Base-by-base conservation (phyloP, 2,329 filamentous ascomycete genomes). In the Penicillium glabrum region DNA sequence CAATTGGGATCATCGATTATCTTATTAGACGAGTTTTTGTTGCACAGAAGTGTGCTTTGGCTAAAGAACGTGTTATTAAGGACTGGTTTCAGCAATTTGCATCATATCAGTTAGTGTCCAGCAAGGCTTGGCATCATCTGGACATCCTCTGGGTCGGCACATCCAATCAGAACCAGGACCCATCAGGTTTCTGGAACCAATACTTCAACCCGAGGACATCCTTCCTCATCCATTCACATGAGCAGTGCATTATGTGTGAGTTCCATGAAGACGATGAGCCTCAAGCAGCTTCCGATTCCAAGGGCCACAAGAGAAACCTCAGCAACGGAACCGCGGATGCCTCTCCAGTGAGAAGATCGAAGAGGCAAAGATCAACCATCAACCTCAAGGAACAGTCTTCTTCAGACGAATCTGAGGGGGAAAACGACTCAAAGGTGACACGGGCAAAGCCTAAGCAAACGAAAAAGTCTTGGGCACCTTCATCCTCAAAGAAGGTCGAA, bases 291-390 rank as follows among this genome's bases (percentile, higher is more conserved):
- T 8, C 31, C 35, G 50, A 53, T 5, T 5, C 43, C n/a, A 46
- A 45, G 35, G 24, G 50, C 48, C 67, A 62, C 58, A 72, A 72
- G 56, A 65, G 69, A 46, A 67, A 69, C 37, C 59, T 68, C 31
- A 67, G 67, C 57, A 65, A 65, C 52, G 57, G 57, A 41, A 58
- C 56, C 23, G 59, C 67, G 23, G 60, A 60, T 44, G 58, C 52
- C 33, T 69, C 68, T 11, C 67, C 69, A 45, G 53, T 62, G 35
- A 61, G 70, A 57, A 53, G 67, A 58, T 72, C 71, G 7, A 73
- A 72, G 50, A 63, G 70, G 7, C 60, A 69, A 46, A 72, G 63
- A 51, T 63, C 67, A 16, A 61, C 56, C 2, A 58, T 61, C 19
- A 62, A 61, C 33, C 45, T 60, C 11, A 66, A 62, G 29, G 65